phyloP scores from a whole-genome alignment of 805 yeast species.

The Ogataea minuta region DNA sequence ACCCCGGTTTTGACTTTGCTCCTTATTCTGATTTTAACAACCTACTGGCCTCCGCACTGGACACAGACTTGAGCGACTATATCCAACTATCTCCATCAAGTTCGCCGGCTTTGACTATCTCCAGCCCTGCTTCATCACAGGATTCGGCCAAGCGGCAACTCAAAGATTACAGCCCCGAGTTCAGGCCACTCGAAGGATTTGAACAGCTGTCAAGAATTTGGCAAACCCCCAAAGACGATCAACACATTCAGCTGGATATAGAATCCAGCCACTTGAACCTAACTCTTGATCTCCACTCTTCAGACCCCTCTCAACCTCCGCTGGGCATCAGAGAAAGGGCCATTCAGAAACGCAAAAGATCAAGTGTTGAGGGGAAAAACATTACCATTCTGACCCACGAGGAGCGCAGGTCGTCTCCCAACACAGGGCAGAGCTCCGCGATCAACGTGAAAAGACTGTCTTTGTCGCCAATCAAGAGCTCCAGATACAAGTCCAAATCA shows the following conservation, averaged over 20 bases:
- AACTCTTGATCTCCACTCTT: not conserved
- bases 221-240: constrained; percentile 2
- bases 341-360: constrained; percentile 7
- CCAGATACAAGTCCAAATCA: constrained; percentile 19
- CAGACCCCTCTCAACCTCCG: not conserved
- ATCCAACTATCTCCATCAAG: not conserved
- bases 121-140: constrained; percentile 3
- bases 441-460: constrained; percentile 5
- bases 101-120: constrained; percentile 2
- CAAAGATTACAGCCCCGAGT: not conserved
- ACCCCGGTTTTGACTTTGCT: constrained; percentile 1
- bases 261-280: not conserved
- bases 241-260: not conserved
- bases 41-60: not conserved
- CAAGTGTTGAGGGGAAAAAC: constrained; percentile 1
- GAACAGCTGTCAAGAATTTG: constrained; percentile 14
- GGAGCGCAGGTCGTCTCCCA: constrained; percentile 1
- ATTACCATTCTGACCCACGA: not conserved
- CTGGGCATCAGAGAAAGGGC: constrained; percentile 2
- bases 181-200: constrained; percentile 15
- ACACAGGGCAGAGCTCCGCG: not conserved
- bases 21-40: not conserved
- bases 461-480: constrained; percentile 10
- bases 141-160: not conserved
- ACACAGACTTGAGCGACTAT: not conserved